Evolutionary conservation across 2,329 filamentous ascomycete species (phyloP).

Genomic region (Zalaria sp.): DNA sequence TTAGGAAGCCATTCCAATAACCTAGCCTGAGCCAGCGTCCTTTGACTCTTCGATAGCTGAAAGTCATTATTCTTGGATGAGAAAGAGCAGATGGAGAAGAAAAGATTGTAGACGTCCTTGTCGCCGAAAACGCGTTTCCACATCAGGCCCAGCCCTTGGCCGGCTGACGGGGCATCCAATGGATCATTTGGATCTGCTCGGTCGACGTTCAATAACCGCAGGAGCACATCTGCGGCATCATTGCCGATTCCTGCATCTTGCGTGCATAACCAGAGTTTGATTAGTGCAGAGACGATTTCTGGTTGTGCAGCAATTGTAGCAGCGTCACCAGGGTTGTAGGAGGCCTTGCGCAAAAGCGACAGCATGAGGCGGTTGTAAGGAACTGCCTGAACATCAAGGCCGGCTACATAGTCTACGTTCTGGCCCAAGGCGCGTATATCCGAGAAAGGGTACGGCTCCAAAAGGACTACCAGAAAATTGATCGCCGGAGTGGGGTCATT

Average conservation of each 20-base stretch:
- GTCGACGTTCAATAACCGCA: conserved; percentile 38
- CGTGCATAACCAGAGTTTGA: conserved; percentile 45
- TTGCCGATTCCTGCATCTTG: conserved; percentile 40
- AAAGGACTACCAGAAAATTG: conserved; percentile 36
- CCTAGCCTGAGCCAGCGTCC: conserved; percentile 46
- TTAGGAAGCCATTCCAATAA: conserved; percentile 43
- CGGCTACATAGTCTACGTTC: conserved; percentile 39
- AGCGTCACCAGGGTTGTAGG: conserved; percentile 35
- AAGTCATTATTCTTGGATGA: conserved; percentile 19
- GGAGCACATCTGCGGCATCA: conserved; percentile 37
- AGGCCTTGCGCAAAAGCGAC: conserved; percentile 42
- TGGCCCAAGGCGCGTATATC: conserved; percentile 34
- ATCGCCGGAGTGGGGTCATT: conserved; percentile 44
- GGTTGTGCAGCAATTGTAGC: conserved; percentile 43
- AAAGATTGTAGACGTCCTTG: conserved; percentile 39
- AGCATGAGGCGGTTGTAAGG: conserved; percentile 43
- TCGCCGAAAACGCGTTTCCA: conserved; percentile 51
- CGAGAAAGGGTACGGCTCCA: conserved; percentile 34
- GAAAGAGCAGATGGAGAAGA: conserved; percentile 42
- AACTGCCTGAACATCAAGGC: conserved; percentile 32
- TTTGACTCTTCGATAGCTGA: conserved; percentile 34
- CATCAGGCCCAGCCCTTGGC: conserved; percentile 36
- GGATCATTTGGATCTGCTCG: conserved; percentile 12
- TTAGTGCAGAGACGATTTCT: conserved; percentile 38
- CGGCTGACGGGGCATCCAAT: background rate